Percentiles rank a stretch among this genome's conserved stretches.
Evolutionary conservation across 257 asterid genomes (phyloP).

Genomic region (Solanum arcanum): DNA sequence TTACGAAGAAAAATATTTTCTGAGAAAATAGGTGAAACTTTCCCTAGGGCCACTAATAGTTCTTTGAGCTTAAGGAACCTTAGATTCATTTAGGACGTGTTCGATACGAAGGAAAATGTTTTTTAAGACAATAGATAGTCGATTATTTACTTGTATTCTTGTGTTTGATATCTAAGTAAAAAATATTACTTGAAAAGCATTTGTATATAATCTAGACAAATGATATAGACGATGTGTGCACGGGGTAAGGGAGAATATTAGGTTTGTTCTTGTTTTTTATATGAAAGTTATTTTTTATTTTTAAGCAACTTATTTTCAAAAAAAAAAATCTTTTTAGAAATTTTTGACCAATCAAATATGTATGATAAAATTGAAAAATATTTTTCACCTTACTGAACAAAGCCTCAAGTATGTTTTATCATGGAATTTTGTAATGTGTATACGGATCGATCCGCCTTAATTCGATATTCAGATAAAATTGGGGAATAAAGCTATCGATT

Average conservation of each 20-base stretch:
- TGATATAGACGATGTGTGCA: neutral
- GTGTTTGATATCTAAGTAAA: neutral
- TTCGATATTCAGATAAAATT: neutral
- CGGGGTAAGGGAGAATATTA: neutral
- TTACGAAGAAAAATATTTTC: neutral
- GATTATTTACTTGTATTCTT: neutral
- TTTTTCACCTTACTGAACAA: neutral
- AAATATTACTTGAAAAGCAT: neutral
- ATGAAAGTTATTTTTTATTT: neutral
- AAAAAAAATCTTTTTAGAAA: neutral
- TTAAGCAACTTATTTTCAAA: neutral
- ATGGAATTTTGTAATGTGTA: neutral
- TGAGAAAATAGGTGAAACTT: neutral
- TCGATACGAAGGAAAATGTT: neutral
- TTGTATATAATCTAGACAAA: neutral
- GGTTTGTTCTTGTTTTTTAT: neutral
- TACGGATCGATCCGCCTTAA: neutral
- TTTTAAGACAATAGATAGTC: neutral
- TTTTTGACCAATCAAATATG: neutral
- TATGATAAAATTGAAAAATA: neutral
- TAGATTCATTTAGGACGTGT: too few relatives aligned
- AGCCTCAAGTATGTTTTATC: neutral
- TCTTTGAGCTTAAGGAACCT: neutral
- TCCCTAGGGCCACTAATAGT: neutral
- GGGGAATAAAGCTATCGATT: neutral